Conservation (phyloP, 2,329 filamentous ascomycete species). For the Graphilbum ipis-grandicollis region DNA sequence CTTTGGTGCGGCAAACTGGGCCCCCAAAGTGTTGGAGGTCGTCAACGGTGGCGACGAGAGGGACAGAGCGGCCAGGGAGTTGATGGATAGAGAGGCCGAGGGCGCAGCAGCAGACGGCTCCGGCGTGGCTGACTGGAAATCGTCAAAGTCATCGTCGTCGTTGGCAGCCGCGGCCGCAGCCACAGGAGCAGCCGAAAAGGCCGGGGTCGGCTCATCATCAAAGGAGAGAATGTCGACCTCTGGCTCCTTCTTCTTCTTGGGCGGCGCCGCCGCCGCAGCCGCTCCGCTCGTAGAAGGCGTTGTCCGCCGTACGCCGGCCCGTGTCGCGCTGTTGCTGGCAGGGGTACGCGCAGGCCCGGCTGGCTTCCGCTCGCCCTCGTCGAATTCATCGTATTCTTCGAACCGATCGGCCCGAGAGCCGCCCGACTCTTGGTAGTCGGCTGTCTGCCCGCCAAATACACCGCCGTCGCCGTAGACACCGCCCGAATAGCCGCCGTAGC, state of each 20-base stretch:
- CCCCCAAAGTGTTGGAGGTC: constrained; percentile 34
- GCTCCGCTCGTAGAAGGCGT: constrained; percentile 8
- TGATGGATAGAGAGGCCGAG: background rate
- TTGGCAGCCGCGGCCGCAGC: constrained; percentile 27
- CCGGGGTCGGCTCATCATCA: constrained; percentile 52
- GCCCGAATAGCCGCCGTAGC: constrained; percentile 44
- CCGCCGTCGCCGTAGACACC: constrained; percentile 91
- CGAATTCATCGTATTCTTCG: constrained; percentile 93
- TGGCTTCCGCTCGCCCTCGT: constrained; percentile 49
- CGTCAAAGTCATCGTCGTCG: constrained; percentile 89
- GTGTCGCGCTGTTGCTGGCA: constrained; percentile 25
- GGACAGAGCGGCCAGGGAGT: constrained; percentile 11
- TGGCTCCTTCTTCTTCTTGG: constrained; percentile 75
- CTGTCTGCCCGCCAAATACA: constrained; percentile 66
- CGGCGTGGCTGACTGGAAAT: constrained; percentile 79
- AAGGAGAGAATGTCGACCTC: constrained; percentile 88
- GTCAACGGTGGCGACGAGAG: constrained; percentile 26
- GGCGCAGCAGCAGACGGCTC: constrained; percentile 20
- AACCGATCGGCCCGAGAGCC: constrained; percentile 50
- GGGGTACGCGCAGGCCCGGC: constrained; percentile 10
- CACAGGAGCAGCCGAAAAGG: constrained; percentile 21
- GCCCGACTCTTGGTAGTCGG: constrained; percentile 47
- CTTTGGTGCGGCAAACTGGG: constrained; percentile 66
- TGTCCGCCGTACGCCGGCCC: constrained; percentile 20
- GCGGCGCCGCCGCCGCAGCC: constrained; percentile 37